A percentile compares a stretch with the other conserved stretches of the same genome.
These are phyloP conservation scores for Termitomyces sp. DNA, from an alignment of 768 basidiomycete genomes.

Conservation along the genomic window DNA sequence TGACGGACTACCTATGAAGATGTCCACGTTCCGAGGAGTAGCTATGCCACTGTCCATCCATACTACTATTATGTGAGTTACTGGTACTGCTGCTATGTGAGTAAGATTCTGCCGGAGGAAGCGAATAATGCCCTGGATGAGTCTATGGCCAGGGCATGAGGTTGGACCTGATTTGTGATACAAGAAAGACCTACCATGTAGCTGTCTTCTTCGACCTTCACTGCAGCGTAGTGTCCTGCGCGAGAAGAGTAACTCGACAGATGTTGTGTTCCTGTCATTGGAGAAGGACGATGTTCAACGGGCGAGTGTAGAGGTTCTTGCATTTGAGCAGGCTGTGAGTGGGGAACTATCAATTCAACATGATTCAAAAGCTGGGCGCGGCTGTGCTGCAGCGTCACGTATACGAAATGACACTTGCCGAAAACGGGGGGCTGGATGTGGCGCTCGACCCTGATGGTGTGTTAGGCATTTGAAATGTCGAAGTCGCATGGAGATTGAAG, in stretches of 20 bases:
- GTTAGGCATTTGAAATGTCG: slow-evolving; percentile 62
- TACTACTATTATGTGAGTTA: slow-evolving; percentile 27
- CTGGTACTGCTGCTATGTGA: slow-evolving; percentile 33
- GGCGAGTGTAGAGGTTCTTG: slow-evolving; percentile 50
- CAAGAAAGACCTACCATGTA: slow-evolving; percentile 38
- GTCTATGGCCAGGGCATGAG: slow-evolving; percentile 19
- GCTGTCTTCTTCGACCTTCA: slow-evolving; percentile 67
- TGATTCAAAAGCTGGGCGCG: background rate
- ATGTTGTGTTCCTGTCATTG: slow-evolving; percentile 31
- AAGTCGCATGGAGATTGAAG: slow-evolving; percentile 45
- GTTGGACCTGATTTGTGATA: background rate
- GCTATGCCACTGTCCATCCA: slow-evolving; percentile 53
- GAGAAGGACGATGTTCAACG: slow-evolving; percentile 41
- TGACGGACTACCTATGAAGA: slow-evolving; percentile 45
- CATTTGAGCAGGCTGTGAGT: slow-evolving; percentile 60
- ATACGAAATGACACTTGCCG: slow-evolving; percentile 67
- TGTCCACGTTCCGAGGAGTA: slow-evolving; percentile 63
- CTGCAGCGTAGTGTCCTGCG: slow-evolving; percentile 40
- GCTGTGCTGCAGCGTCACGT: background rate
- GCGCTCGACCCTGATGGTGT: slow-evolving; percentile 70
- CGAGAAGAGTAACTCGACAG: slow-evolving; percentile 38
- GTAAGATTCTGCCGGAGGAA: slow-evolving; percentile 34
- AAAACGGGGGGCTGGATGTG: slow-evolving; percentile 77
- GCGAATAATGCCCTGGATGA: slow-evolving; percentile 35
- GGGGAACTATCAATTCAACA: slow-evolving; percentile 50